Percentiles rank a stretch among this genome's conserved stretches.
Conservation (phyloP, 1,139 yeast genomes). For the Schizosaccharomyces versatilis region DNA sequence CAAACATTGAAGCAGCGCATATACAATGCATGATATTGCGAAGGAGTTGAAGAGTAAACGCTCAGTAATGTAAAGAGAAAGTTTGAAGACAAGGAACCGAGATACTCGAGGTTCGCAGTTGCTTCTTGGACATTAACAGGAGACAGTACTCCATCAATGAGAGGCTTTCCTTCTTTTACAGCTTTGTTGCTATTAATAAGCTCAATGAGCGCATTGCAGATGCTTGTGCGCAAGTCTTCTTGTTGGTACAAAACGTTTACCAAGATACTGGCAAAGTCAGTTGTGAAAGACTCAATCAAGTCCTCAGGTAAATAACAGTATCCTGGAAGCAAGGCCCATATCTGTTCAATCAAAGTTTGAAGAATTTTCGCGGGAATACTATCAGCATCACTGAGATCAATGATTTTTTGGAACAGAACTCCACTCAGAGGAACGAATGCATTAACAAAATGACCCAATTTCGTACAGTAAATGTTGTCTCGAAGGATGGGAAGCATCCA, state of each 20-base stretch:
- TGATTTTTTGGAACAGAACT: constrained; percentile 31
- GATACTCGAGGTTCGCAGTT: constrained; percentile 33
- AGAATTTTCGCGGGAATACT: constrained; percentile 21
- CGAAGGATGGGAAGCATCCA: constrained; percentile 88
- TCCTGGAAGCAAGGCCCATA: constrained; percentile 78
- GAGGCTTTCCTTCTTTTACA: not conserved
- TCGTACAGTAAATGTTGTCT: constrained; percentile 58
- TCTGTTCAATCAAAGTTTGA: constrained; percentile 33
- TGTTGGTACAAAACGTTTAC: constrained; percentile 55
- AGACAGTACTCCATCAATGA: not conserved
- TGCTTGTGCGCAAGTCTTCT: constrained; percentile 49
- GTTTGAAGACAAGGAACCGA: constrained; percentile 42
- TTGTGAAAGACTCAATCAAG: constrained; percentile 35
- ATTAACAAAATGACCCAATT: constrained; percentile 37
- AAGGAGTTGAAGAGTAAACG: constrained; percentile 66
- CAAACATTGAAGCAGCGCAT: constrained; percentile 70
- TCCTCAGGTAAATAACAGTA: constrained; percentile 78
- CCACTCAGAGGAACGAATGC: constrained; percentile 48
- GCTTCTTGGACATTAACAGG: constrained; percentile 23
- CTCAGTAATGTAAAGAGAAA: constrained; percentile 71
- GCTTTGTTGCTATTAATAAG: constrained; percentile 31
- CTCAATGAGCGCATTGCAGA: constrained; percentile 61
- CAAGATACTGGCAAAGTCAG: constrained; percentile 53
- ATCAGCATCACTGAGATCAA: constrained; percentile 13
- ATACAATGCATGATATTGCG: constrained; percentile 65